These are phyloP conservation scores for Clonostachys chloroleuca DNA, from an alignment of 2,329 filamentous ascomycete genomes.

Conservation along the genomic window DNA sequence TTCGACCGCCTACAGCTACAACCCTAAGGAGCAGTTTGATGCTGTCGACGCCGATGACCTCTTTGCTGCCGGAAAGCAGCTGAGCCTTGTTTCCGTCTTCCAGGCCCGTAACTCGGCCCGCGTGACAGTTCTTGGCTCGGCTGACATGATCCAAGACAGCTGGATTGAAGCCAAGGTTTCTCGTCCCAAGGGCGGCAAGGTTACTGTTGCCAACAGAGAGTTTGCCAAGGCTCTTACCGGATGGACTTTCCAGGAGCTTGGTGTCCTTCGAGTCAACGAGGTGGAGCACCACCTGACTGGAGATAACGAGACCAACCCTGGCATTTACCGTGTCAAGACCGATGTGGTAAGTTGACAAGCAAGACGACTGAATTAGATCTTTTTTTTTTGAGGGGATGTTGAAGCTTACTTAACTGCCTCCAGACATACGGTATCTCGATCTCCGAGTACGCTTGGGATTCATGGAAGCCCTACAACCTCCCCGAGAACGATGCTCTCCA, in stretches of 20 bases:
- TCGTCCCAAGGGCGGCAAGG: constrained; percentile 45
- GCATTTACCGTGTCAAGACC: constrained; percentile 93
- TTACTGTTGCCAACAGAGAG: constrained; percentile 71
- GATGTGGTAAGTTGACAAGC: constrained; percentile 71
- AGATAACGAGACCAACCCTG: constrained; percentile 68
- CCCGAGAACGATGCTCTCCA: constrained; percentile 72
- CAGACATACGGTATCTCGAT: constrained; percentile 84
- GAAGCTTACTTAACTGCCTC: constrained; percentile 13
- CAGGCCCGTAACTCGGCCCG: constrained; percentile 94
- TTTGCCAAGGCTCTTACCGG: constrained; percentile 82
- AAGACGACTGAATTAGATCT: neutral
- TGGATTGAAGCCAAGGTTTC: constrained; percentile 84
- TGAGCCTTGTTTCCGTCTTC: constrained; percentile 78
- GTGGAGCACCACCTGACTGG: constrained; percentile 69
- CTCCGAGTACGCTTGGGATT: constrained; percentile 76
- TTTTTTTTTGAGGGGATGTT: neutral
- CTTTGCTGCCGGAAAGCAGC: constrained; percentile 79
- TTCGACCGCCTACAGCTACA: constrained; percentile 86
- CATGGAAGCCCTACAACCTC: constrained; percentile 69
- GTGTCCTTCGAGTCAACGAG: constrained; percentile 79
- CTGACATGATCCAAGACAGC: constrained; percentile 80
- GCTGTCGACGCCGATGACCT: constrained; percentile 66
- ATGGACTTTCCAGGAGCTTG: constrained; percentile 96
- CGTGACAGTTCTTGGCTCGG: constrained; percentile 78
- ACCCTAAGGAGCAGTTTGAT: constrained; percentile 78